Evolutionary conservation across 306 rosid genomes (phyloP).

Genomic region (Parietaria judaica): DNA sequence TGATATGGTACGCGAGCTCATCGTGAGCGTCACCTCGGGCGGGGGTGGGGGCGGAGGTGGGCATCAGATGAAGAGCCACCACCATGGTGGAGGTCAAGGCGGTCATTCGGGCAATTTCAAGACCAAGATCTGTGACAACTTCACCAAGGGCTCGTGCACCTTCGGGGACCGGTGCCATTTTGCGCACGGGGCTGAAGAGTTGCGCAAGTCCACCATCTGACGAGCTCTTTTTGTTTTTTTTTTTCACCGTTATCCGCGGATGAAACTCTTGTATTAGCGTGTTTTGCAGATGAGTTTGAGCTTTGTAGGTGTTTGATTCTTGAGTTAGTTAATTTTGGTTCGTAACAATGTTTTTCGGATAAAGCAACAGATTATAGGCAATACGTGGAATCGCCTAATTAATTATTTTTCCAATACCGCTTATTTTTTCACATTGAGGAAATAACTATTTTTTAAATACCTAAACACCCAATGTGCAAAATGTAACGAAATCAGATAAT

Average conservation of each 20-base stretch:
- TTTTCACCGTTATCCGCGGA: neutral
- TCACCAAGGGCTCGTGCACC: conserved; percentile 64
- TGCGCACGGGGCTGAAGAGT: conserved; percentile 68
- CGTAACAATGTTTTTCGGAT: too few species aligned
- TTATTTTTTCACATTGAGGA: too few species aligned
- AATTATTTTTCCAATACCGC: too few species aligned
- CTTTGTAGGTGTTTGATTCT: neutral
- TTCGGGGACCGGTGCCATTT: conserved; percentile 86
- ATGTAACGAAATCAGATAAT: too few species aligned
- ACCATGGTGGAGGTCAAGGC: conserved; percentile 15
- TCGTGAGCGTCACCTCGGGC: conserved; percentile 45
- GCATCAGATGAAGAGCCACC: conserved; percentile 35
- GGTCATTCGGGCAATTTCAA: conserved; percentile 44
- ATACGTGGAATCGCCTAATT: too few species aligned
- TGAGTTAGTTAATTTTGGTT: too few species aligned
- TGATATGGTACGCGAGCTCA: conserved; percentile 79
- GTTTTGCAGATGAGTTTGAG: neutral
- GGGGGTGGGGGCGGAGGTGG: conserved; percentile 14
- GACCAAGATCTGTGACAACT: conserved; percentile 74
- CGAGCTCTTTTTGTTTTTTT: neutral
- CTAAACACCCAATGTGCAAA: too few species aligned
- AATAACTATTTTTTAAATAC: too few species aligned
- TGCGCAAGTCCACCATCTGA: conserved; percentile 50
- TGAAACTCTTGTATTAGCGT: conserved; percentile 9
- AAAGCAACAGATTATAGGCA: too few species aligned